These are phyloP conservation scores for Talaromyces sp. DNA, from an alignment of 2,329 filamentous ascomycete species.

Conservation along the genomic window DNA sequence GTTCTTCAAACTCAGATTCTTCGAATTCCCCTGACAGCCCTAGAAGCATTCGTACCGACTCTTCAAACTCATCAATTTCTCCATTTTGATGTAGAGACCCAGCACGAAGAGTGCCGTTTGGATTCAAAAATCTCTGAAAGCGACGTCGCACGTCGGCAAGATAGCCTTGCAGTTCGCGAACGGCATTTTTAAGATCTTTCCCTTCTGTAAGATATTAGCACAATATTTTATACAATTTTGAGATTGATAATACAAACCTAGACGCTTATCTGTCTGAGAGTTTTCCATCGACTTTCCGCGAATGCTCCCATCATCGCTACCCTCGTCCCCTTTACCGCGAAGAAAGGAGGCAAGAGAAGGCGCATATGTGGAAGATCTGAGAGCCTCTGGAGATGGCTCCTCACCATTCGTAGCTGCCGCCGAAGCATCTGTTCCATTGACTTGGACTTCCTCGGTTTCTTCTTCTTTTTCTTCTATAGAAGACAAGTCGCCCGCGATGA, in stretches of 20 bases:
- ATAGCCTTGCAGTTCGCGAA: constrained; percentile 78
- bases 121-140: constrained; percentile 56
- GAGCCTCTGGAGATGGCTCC: constrained; percentile 21
- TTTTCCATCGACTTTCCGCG: constrained; percentile 28
- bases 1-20: constrained; percentile 58
- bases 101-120: constrained; percentile 47
- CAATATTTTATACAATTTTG: not conserved
- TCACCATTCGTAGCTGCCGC: constrained; percentile 24
- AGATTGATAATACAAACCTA: constrained; percentile 17
- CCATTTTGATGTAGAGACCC: constrained; percentile 24
- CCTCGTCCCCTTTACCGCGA: constrained; percentile 29
- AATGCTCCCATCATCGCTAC: constrained; percentile 35
- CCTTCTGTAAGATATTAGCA: constrained; percentile 52
- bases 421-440: constrained; percentile 17
- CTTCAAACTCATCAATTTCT: constrained; percentile 35
- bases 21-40: constrained; percentile 46
- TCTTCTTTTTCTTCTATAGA: constrained; percentile 48
- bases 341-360: constrained; percentile 35
- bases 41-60: constrained; percentile 42
- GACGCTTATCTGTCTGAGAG: constrained; percentile 20
- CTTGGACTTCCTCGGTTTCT: constrained; percentile 22
- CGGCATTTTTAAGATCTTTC: constrained; percentile 76
- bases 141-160: constrained; percentile 74
- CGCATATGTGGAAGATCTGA: constrained; percentile 24
- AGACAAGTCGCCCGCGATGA: constrained; percentile 78